Evolutionary conservation across 768 basidiomycete species (phyloP).

Genomic region (Tulasnella sp.): DNA sequence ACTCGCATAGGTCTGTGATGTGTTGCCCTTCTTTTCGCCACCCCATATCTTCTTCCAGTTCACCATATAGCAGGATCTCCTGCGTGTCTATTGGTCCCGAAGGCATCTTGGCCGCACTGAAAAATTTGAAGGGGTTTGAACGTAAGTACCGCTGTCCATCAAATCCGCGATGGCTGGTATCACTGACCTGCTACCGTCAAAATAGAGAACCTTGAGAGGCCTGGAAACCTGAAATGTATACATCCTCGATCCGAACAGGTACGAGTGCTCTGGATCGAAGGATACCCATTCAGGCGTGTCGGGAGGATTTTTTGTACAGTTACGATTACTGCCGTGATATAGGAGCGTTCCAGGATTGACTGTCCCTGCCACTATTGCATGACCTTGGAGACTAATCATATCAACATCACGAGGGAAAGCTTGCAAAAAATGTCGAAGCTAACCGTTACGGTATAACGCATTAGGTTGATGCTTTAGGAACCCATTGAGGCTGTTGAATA

Average conservation of each 20-base stretch:
- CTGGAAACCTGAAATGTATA: constrained; percentile 3
- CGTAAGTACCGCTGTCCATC: too few species aligned
- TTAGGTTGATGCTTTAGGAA: constrained; percentile 12
- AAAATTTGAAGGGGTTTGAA: background rate
- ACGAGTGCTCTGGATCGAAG: constrained; percentile 13
- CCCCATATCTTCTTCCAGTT: background rate
- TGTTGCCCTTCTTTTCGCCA: background rate
- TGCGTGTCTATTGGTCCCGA: constrained; percentile 11
- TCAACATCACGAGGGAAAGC: background rate
- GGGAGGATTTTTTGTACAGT: background rate
- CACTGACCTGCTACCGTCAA: constrained; percentile 11
- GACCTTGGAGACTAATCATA: background rate
- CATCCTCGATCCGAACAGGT: constrained; percentile 4
- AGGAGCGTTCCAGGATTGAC: constrained; percentile 12
- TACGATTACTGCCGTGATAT: constrained; percentile 5
- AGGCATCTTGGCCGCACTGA: constrained; percentile 7
- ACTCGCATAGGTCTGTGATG: background rate
- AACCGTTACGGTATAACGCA: constrained; percentile 11
- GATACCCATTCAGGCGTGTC: constrained; percentile 11
- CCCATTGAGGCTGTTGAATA: constrained; percentile 2
- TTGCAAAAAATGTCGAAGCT: background rate
- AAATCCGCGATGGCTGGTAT: too few species aligned
- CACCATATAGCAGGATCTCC: constrained; percentile 2
- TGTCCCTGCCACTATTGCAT: constrained; percentile 6
- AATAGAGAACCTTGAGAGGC: constrained; percentile 10